Evolutionary conservation across 768 basidiomycete species (phyloP), one percentile per base, ranked within the genome.

Genomic region (Hericium rajendrae): DNA sequence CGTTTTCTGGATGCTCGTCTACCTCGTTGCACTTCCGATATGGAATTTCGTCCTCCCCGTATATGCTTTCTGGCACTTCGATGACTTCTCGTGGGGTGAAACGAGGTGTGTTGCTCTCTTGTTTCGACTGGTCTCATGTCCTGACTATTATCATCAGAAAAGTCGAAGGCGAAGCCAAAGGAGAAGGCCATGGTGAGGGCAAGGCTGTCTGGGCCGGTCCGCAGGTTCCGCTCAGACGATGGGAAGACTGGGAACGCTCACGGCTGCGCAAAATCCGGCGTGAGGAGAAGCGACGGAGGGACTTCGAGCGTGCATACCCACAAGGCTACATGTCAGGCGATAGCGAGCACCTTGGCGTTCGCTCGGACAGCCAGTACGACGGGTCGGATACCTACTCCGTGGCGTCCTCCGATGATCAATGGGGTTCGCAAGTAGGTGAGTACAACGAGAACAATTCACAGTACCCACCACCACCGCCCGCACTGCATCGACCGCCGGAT

Each of bases 231-330:
- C 73, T 98, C 68, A 83, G 95, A n/a, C 81, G 95, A 52, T 99
- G 97, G 97, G 97, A 98, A 72, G 95, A 99, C 65, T 99, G 95
- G 97, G 97, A 99, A 67, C 83, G 94, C 22, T 95, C 93, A 24
- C 80, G 97, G 48, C 76, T 98, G 50, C 86, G 95, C 53, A 98
- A 97, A 72, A 60, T 95, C 37, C 84, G 82, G 59, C 84, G 97
- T 2, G 94, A 97, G 66, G 91, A 93, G 64, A 79, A 86, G 62
- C 76, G 92, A 57, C 74, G 86, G 57, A 77, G 76, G 65, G 93
- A 97, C 6, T 80, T 97, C 62, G 93, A 94, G 66, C 82, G 90
- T 48, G 70, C 76, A 38, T 84, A 89, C 68, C 86, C 87, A 32
- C 74, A 78, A 15, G 88, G 89, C 41, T 86, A 84, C 67, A 71